Conservation (phyloP, 768 basidiomycete genomes). For the Collybia sp. region DNA sequence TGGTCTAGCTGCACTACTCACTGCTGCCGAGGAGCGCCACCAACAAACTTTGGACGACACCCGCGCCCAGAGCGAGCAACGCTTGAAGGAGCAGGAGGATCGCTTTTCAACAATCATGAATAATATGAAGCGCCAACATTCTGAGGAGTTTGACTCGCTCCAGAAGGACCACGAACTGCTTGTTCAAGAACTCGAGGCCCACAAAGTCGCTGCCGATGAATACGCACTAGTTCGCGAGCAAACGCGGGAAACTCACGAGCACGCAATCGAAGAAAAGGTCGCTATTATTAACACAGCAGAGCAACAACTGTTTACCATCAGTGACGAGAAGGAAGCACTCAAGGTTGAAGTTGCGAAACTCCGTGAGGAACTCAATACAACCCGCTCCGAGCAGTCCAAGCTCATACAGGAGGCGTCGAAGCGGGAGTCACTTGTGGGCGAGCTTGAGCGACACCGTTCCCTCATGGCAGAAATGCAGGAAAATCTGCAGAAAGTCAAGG, state of each 20-base stretch:
- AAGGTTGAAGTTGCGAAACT: slow-evolving; percentile 44
- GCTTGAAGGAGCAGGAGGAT: slow-evolving; percentile 33
- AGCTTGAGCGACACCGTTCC: slow-evolving; percentile 75
- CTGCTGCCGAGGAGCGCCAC: slow-evolving; percentile 31
- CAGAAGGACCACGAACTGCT: slow-evolving; percentile 45
- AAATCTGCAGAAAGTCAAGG: slow-evolving; percentile 71
- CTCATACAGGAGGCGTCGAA: slow-evolving; percentile 71
- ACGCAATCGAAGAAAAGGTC: slow-evolving; percentile 46
- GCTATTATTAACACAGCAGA: slow-evolving; percentile 42
- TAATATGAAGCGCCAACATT: slow-evolving; percentile 38
- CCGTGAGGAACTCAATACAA: slow-evolving; percentile 54
- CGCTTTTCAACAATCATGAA: slow-evolving; percentile 30
- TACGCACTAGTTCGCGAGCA: slow-evolving; percentile 43
- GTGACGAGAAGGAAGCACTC: slow-evolving; percentile 40
- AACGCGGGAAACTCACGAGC: slow-evolving; percentile 36
- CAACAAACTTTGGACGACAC: slow-evolving; percentile 30
- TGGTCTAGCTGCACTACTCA: slow-evolving; percentile 33
- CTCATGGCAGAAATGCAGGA: slow-evolving; percentile 75
- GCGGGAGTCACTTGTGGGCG: slow-evolving; percentile 66
- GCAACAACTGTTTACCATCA: slow-evolving; percentile 40
- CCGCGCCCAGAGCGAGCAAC: slow-evolving; percentile 28
- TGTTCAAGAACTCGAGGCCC: slow-evolving; percentile 53
- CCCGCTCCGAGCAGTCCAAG: slow-evolving; percentile 53
- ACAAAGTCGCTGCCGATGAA: slow-evolving; percentile 49
- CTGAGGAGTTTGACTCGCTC: slow-evolving; percentile 41